These are phyloP conservation scores for Botrytis squamosa DNA, from an alignment of 2,329 filamentous ascomycete genomes.

Conservation along the genomic window DNA sequence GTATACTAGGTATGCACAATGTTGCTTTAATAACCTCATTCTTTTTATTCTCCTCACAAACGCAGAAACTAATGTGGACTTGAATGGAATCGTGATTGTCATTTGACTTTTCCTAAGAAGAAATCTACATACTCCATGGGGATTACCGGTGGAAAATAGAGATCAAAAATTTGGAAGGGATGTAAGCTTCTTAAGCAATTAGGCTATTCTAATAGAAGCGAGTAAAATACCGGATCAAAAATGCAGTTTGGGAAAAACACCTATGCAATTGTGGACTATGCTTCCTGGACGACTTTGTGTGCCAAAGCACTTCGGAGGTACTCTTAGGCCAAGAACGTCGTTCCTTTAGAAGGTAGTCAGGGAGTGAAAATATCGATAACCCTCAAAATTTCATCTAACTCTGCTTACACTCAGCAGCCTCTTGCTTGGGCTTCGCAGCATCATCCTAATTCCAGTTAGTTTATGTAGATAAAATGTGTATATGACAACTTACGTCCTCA, in stretches of 20 bases:
- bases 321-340: conserved; percentile 9
- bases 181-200: conserved; percentile 33
- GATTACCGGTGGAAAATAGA: conserved; percentile 27
- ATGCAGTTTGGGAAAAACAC: conserved; percentile 27
- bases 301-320: conserved; percentile 22
- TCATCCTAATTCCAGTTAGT: conserved; percentile 63
- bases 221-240: conserved; percentile 27
- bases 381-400: conserved; percentile 55
- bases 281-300: conserved; percentile 17
- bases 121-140: conserved; percentile 29
- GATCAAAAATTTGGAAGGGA: conserved; percentile 23
- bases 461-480: conserved; percentile 4
- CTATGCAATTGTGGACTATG: conserved; percentile 29
- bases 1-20: not conserved
- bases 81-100: conserved; percentile 22
- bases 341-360: not conserved
- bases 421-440: conserved; percentile 86
- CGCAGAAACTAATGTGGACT: not conserved
- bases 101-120: conserved; percentile 28
- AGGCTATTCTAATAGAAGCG: conserved; percentile 38
- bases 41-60: not conserved
- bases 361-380: conserved; percentile 13
- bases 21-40: not conserved
- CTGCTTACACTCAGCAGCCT: conserved; percentile 94
- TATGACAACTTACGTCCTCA: conserved; percentile 61